phyloP scores from a whole-genome alignment of 2,329 filamentous ascomycete species.

The Purpureocillium takamizusanense region DNA sequence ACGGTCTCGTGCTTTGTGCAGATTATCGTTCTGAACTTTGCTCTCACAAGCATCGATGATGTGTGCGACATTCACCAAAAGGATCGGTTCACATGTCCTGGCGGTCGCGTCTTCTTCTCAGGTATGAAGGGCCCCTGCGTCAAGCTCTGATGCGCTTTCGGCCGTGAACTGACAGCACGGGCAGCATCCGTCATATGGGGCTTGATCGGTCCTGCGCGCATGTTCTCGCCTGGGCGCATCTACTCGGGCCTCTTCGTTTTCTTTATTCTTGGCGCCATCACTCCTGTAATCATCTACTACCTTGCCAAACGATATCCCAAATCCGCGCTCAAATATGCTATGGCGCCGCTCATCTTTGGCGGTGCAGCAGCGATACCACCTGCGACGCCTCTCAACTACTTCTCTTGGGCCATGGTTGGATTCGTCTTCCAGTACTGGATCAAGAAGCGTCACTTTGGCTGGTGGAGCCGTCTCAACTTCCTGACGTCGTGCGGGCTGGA shows the following conservation, averaged over 20 bases:
- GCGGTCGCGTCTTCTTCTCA: slow-evolving; percentile 55
- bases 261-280: slow-evolving; percentile 46
- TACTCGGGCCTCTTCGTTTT: slow-evolving; percentile 53
- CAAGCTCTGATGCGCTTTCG: neutral
- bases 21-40: slow-evolving; percentile 53
- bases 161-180: neutral
- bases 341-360: slow-evolving; percentile 55
- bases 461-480: slow-evolving; percentile 71
- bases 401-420: slow-evolving; percentile 64
- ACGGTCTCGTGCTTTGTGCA: slow-evolving; percentile 60
- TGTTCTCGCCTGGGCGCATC: slow-evolving; percentile 54
- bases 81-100: slow-evolving; percentile 54
- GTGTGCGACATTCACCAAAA: slow-evolving; percentile 51
- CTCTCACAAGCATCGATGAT: slow-evolving; percentile 49
- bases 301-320: slow-evolving; percentile 39
- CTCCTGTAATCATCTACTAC: slow-evolving; percentile 43
- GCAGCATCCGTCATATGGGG: slow-evolving; percentile 59
- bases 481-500: slow-evolving; percentile 62
- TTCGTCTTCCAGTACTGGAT: slow-evolving; percentile 62
- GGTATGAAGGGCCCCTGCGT: slow-evolving; percentile 24
- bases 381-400: slow-evolving; percentile 65
- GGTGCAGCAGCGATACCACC: slow-evolving; percentile 50
- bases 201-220: slow-evolving; percentile 52
- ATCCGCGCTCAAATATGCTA: slow-evolving; percentile 42
- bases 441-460: slow-evolving; percentile 52